phyloP scores from a whole-genome alignment of 768 basidiomycete species.

The Phylloporus arenicola region DNA sequence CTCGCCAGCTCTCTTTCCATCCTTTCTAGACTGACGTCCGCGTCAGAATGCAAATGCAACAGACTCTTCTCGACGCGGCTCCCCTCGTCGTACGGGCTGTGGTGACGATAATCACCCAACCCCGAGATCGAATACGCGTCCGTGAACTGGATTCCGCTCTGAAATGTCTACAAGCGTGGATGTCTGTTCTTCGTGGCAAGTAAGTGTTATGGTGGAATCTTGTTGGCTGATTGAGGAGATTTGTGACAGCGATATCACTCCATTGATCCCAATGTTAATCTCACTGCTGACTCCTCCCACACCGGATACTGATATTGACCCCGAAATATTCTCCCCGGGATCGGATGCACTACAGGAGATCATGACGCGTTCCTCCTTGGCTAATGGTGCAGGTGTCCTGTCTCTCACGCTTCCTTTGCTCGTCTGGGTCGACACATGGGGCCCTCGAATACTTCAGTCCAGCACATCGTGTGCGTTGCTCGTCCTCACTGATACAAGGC shows the following conservation, averaged over 20 bases:
- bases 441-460: constrained; percentile 40
- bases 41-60: constrained; percentile 54
- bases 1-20: background rate
- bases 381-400: constrained; percentile 61
- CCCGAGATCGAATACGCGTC: constrained; percentile 25
- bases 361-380: constrained; percentile 65
- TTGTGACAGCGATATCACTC: constrained; percentile 55
- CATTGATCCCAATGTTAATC: constrained; percentile 62
- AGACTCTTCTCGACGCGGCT: constrained; percentile 61
- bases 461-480: constrained; percentile 32
- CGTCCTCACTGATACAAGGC: background rate
- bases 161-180: constrained; percentile 81
- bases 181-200: constrained; percentile 63
- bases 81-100: constrained; percentile 71
- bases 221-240: background rate
- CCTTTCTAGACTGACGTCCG: constrained; percentile 6
- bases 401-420: constrained; percentile 82
- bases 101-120: constrained; percentile 46
- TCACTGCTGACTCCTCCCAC: constrained; percentile 34
- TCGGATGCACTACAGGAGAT: constrained; percentile 76
- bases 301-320: constrained; percentile 35
- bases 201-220: constrained; percentile 30
- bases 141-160: constrained; percentile 64
- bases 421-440: constrained; percentile 64
- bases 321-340: constrained; percentile 54